Percentiles rank a stretch among this genome's conserved stretches.
These are phyloP conservation scores for Yueomyces sp. DNA, from an alignment of 805 yeast genomes.

Conservation along the genomic window DNA sequence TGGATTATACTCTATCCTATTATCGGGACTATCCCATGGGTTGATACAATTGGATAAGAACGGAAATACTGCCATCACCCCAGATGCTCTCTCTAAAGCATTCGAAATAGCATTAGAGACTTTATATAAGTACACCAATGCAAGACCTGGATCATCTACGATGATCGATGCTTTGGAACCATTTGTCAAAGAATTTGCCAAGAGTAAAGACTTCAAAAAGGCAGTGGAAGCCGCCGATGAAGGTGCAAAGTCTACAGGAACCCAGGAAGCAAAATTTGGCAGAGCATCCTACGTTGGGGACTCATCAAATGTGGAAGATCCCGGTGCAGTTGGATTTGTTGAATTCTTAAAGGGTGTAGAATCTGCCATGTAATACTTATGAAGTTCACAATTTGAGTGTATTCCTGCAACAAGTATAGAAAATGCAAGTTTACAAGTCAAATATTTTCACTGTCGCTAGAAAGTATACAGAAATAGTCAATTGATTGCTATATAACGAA, in stretches of 20 bases:
- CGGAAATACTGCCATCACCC: constrained; percentile 18
- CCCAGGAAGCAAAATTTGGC: constrained; percentile 76
- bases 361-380: constrained; percentile 1
- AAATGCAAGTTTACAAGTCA: too few species aligned
- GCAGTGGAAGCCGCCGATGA: constrained; percentile 59
- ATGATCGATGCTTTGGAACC: constrained; percentile 84
- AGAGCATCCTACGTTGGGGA: constrained; percentile 89
- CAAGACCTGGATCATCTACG: constrained; percentile 81
- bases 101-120: constrained; percentile 51
- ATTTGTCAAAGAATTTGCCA: constrained; percentile 49
- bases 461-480: too few species aligned
- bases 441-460: too few species aligned
- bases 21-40: constrained; percentile 60
- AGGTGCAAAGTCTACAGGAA: constrained; percentile 68
- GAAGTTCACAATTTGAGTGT: too few species aligned
- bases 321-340: constrained; percentile 85
- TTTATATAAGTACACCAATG: constrained; percentile 74
- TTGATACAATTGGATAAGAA: constrained; percentile 22
- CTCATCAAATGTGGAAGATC: constrained; percentile 63
- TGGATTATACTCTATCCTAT: constrained; percentile 75
- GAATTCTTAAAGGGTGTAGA: constrained; percentile 32
- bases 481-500: too few species aligned
- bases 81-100: constrained; percentile 32
- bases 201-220: constrained; percentile 35
- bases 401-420: too few species aligned